Conservation (phyloP, 2,329 filamentous ascomycete genomes). For the Sarocladiaceae sp. region DNA sequence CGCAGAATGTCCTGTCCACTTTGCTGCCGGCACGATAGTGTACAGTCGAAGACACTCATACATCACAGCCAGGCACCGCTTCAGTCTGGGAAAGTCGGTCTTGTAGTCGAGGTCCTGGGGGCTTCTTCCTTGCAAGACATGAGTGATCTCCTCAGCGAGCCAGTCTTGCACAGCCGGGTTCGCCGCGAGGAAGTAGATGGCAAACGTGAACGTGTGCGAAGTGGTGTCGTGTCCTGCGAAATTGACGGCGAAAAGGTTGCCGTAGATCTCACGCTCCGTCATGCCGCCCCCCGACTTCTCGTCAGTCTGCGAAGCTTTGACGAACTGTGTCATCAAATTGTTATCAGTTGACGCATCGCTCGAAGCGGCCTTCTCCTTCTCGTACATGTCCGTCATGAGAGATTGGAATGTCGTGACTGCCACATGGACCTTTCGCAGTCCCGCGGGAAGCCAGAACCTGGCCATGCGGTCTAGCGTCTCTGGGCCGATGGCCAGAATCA, state of each 20-base stretch:
- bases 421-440: constrained; percentile 12
- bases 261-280: constrained; percentile 37
- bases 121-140: constrained; percentile 16
- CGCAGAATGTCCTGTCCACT: constrained; percentile 17
- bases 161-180: constrained; percentile 38
- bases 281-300: constrained; percentile 15
- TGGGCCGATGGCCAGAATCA: constrained; percentile 19
- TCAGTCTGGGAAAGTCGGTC: constrained; percentile 31
- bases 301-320: constrained; percentile 1
- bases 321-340: constrained; percentile 6
- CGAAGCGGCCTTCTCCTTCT: constrained; percentile 16
- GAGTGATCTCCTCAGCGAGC: constrained; percentile 32
- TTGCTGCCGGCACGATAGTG: constrained; percentile 22
- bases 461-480: not conserved
- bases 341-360: not conserved
- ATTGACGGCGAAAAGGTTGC: constrained; percentile 42
- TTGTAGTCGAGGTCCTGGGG: constrained; percentile 21
- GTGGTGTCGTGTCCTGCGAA: constrained; percentile 47
- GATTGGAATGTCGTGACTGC: constrained; percentile 20
- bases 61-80: constrained; percentile 33
- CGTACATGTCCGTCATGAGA: constrained; percentile 23
- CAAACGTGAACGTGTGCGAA: constrained; percentile 36
- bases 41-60: constrained; percentile 37
- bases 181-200: constrained; percentile 35
- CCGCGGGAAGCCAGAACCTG: not conserved